Evolutionary conservation across 2,329 filamentous ascomycete genomes (phyloP), one percentile per base, ranked within the genome.

Genomic region (Aspergillus aculeatinus): DNA sequence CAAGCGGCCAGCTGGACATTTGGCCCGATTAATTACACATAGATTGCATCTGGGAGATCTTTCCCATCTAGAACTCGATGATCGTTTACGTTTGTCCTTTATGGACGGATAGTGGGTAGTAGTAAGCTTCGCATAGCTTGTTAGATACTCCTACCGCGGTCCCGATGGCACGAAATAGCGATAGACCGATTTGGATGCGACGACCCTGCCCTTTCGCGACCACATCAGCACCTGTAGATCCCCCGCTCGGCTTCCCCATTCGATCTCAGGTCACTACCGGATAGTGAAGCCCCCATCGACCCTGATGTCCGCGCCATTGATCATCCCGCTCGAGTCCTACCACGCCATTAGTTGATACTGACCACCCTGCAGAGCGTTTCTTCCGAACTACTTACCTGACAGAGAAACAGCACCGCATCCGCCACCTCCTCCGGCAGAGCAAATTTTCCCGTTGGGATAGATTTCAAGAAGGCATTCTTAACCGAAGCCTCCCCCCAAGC

Each of bases 261-360:
- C 16, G 16, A 44, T 44, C 39, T 12, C 12, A 7, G 16, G 16
- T 9, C 12, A 23, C 29, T 35, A 74, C 51, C 72, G 66, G 58
- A 75, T 72, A 1, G 75, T 77, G 62, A 76, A 77, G 0, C 76
- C 76, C 4, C 76, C 76, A 67, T 78, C 76, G 48, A 78, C 67
- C 27, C 72, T 70, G 53, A 78, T 65, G 67, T 78, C 75, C 11
- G 74, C 74, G 5, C 75, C 76, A 57, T 78, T 78, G 21, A 77
- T 72, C 76, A 77, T 78, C 0, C 71, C 75, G 48, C 74, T 77
- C 6, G 72, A 76, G 56, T 78, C 75, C 68, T 75, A 51, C 4
- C 33, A 35, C 5, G 33, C 10, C 33, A 35, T 35, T 16, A 35
- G 33, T 35, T 35, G 14, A 12, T 49, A 48, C 12, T 19, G 14